Conservation (phyloP, 2,329 filamentous ascomycete genomes). For the Xenoacremonium recifei region DNA sequence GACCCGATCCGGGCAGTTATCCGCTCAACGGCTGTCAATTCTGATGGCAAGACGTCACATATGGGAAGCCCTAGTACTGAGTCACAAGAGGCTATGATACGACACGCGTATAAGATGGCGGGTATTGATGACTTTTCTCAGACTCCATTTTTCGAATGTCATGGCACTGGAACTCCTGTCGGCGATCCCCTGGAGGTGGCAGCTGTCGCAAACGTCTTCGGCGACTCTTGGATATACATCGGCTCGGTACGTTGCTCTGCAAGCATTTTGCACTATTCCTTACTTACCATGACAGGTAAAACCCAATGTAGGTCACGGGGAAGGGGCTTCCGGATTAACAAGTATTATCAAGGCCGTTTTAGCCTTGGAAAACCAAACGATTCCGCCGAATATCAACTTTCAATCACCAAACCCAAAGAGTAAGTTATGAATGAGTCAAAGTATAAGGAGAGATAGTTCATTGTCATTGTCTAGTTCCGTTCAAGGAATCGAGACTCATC, state of each 20-base stretch:
- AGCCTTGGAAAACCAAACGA: constrained; percentile 18
- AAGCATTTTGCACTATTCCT: too few relatives aligned
- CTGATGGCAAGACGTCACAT: constrained; percentile 21
- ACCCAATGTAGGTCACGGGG: constrained; percentile 25
- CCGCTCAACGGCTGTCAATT: constrained; percentile 15
- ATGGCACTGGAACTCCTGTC: constrained; percentile 35
- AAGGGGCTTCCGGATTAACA: constrained; percentile 19
- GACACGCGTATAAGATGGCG: constrained; percentile 12
- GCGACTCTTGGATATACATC: not conserved
- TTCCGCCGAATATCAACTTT: constrained; percentile 20
- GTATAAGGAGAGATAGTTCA: too few relatives aligned
- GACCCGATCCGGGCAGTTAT: constrained; percentile 24
- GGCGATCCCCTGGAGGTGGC: constrained; percentile 40
- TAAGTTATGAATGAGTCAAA: too few relatives aligned
- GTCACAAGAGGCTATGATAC: constrained; percentile 18
- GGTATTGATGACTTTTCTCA: constrained; percentile 7
- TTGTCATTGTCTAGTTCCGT: not conserved
- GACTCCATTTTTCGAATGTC: constrained; percentile 18
- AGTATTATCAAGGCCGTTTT: constrained; percentile 22
- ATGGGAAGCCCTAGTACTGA: constrained; percentile 22
- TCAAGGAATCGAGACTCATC: not conserved
- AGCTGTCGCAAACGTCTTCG: not conserved
- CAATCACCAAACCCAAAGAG: constrained; percentile 23
- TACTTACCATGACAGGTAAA: too few relatives aligned
- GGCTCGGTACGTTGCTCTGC: too few relatives aligned